phyloP scores from a whole-genome alignment of 345 rosid species.

The Mangifera indica region DNA sequence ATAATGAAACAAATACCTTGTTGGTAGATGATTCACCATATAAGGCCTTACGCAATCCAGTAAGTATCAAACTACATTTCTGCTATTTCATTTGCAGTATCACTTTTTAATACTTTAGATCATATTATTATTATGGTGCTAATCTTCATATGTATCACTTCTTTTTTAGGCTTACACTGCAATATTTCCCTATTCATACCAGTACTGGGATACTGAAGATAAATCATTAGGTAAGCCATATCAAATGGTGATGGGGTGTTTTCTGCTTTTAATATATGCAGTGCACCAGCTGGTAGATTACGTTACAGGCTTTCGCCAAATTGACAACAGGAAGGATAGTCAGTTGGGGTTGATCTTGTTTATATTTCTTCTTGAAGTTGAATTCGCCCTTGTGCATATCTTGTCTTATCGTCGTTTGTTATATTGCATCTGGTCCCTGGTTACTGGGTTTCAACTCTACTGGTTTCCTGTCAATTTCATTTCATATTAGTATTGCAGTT shows the following conservation, averaged over 20 bases:
- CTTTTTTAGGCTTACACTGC: constrained; percentile 65
- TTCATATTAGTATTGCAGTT: not conserved
- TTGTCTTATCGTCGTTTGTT: not conserved
- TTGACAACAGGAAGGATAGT: not conserved
- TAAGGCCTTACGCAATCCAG: constrained; percentile 84
- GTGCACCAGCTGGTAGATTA: not conserved
- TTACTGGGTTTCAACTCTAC: not conserved
- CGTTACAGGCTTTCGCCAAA: not conserved
- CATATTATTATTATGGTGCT: not conserved
- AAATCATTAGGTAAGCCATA: constrained; percentile 64
- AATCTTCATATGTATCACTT: constrained; percentile 15
- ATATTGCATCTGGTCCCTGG: not conserved
- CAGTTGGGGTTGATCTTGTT: not conserved
- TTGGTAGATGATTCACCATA: constrained; percentile 85
- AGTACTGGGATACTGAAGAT: constrained; percentile 41
- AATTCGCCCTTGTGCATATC: not conserved
- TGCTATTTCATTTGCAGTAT: not conserved
- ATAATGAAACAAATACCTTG: constrained; percentile 70
- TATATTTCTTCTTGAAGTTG: not conserved
- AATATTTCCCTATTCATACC: constrained; percentile 68
- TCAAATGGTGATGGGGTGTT: constrained; percentile 1
- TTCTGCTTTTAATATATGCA: constrained; percentile 5
- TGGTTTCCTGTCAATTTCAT: not conserved
- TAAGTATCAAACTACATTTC: constrained; percentile 27
- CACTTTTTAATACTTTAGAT: not conserved